These are phyloP conservation scores for Tolypocladium inflatum DNA, from an alignment of 2,329 filamentous ascomycete genomes.

Conservation along the genomic window DNA sequence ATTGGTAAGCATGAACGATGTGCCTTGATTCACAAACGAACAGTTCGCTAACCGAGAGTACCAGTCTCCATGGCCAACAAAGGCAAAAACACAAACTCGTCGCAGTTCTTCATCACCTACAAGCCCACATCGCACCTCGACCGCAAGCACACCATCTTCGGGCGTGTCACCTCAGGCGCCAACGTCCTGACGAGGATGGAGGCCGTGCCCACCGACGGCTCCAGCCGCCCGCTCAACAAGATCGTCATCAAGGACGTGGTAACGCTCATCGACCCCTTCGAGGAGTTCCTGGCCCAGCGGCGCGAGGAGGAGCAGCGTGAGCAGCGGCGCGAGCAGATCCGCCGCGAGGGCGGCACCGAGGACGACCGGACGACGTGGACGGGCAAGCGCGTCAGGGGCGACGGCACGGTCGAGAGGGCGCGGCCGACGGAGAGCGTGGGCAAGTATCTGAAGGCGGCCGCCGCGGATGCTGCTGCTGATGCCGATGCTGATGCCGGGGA, in stretches of 20 bases:
- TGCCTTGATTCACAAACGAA: not conserved
- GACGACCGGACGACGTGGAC: conserved; percentile 94
- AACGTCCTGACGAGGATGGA: conserved; percentile 70
- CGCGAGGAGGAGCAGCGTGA: conserved; percentile 50
- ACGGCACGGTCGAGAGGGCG: conserved; percentile 45
- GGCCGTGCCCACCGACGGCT: conserved; percentile 63
- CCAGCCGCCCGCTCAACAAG: conserved; percentile 65
- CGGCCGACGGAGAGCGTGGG: conserved; percentile 46
- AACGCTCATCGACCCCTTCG: conserved; percentile 89
- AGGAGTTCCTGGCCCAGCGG: conserved; percentile 77
- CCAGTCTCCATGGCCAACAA: conserved; percentile 87
- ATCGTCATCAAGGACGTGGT: conserved; percentile 75
- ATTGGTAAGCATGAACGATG: conserved; percentile 29
- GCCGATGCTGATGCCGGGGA: conserved; percentile 45
- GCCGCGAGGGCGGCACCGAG: conserved; percentile 61
- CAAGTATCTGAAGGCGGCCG: conserved; percentile 68
- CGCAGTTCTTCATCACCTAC: conserved; percentile 92
- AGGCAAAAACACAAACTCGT: conserved; percentile 93
- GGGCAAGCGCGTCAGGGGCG: conserved; percentile 72
- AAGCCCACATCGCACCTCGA: conserved; percentile 77
- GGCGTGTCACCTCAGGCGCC: conserved; percentile 67
- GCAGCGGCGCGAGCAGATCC: conserved; percentile 51
- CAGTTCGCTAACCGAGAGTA: not conserved
- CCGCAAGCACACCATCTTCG: conserved; percentile 96
- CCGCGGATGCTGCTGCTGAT: conserved; percentile 31